Percentiles rank a stretch among this genome's conserved stretches.
Conservation (phyloP, 2,329 filamentous ascomycete genomes). For the Fusarium continuum region DNA sequence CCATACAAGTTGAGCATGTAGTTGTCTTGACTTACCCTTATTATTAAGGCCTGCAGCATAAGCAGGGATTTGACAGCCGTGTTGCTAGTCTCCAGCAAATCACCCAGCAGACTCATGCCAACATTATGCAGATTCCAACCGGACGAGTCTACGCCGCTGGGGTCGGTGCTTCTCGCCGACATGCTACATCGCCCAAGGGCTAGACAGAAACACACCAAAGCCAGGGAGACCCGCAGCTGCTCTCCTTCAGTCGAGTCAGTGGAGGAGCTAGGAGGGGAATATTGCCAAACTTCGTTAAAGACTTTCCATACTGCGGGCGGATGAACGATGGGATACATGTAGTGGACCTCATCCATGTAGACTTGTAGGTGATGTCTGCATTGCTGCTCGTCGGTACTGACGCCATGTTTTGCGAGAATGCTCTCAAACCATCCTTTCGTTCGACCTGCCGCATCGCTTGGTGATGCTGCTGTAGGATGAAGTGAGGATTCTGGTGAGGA, state of each 20-base stretch:
- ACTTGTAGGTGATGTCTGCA: slow-evolving; percentile 20
- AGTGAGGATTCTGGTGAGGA: slow-evolving; percentile 2
- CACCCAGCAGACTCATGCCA: slow-evolving; percentile 18
- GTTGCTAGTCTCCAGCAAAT: slow-evolving; percentile 25
- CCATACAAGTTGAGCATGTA: rapidly evolving
- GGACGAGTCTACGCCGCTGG: slow-evolving; percentile 24
- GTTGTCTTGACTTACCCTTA: slow-evolving; percentile 5
- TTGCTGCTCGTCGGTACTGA: slow-evolving; percentile 19
- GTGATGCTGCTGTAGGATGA: neutral
- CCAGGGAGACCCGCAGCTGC: slow-evolving; percentile 19
- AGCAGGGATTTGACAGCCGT: slow-evolving; percentile 25
- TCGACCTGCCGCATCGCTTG: neutral
- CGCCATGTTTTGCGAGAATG: slow-evolving; percentile 12
- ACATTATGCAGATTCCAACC: slow-evolving; percentile 31
- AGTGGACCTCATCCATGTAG: slow-evolving; percentile 28
- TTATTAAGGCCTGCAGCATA: slow-evolving; percentile 23
- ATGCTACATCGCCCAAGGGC: slow-evolving; percentile 29
- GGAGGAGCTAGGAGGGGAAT: slow-evolving; percentile 9
- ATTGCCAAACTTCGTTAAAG: slow-evolving; percentile 31
- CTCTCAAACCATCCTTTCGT: slow-evolving; percentile 20
- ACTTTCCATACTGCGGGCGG: slow-evolving; percentile 23
- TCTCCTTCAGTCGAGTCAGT: slow-evolving; percentile 9
- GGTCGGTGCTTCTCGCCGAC: slow-evolving; percentile 23
- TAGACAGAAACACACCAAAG: slow-evolving; percentile 30
- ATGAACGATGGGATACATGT: slow-evolving; percentile 24